A percentile compares a stretch with the other conserved stretches of the same genome.
phyloP scores from a whole-genome alignment of 345 rosid genomes.

The Citrus unshiu region DNA sequence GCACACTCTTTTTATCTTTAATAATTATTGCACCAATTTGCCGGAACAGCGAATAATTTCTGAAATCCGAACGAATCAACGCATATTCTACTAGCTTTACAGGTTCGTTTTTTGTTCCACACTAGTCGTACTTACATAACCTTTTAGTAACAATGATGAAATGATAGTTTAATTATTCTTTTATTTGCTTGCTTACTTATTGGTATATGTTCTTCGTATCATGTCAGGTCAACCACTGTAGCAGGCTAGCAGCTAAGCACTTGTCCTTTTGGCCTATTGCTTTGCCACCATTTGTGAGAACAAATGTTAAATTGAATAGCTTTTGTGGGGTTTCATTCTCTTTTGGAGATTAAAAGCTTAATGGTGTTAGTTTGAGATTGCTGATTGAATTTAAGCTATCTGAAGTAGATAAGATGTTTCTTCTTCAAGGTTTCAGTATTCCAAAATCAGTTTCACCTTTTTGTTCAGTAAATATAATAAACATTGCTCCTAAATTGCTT shows the following conservation, averaged over 20 bases:
- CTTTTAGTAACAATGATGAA: background rate
- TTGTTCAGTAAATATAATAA: conserved; percentile 3
- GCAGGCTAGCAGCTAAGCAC: background rate
- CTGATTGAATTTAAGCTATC: background rate
- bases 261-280: background rate
- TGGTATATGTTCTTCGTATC: background rate
- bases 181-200: background rate
- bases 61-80: background rate
- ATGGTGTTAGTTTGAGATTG: background rate
- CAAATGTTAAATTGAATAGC: background rate
- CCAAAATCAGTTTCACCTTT: conserved; percentile 25
- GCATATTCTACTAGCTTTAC: background rate
- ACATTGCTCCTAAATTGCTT: background rate
- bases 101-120: background rate
- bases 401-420: conserved; percentile 25
- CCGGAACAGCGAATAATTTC: background rate
- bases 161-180: background rate
- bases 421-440: conserved; percentile 20
- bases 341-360: background rate
- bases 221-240: background rate
- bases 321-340: background rate
- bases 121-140: background rate
- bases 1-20: background rate
- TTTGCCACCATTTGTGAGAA: background rate
- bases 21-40: background rate